Evolutionary conservation across 345 rosid species (phyloP), one percentile per base, ranked within the genome.

Genomic region (Cochlearia excelsa): DNA sequence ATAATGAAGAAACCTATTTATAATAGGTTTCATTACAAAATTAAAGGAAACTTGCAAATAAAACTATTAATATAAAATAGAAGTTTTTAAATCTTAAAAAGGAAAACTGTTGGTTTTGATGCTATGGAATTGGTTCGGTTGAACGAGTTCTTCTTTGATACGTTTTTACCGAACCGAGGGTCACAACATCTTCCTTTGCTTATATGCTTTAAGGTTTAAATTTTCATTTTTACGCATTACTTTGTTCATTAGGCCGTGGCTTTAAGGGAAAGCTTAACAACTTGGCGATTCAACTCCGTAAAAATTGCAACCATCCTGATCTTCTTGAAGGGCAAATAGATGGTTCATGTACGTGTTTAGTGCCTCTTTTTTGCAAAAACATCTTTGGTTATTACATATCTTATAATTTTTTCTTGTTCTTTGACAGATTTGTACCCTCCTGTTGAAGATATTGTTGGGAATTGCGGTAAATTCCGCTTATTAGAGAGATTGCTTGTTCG

Each of bases 261-360:
- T 65, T 69, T 70, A 87, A 74, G 71, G 82, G 90, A 59, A 93
- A 77, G 78, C 89, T 93, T 46, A 87, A 80, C 74, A 89, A 89
- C 74, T 55, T 89, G 65, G 63, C 77, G 79, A 0, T 87, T 60
- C 99, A 93, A 73, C 97, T 93, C 26, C 78, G 95, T 55, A 93
- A 93, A 79, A 93, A 93, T 54, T 93, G 97, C 90, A 85, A 87
- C 82, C 99, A 93, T 75, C 99, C 99, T 3, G 97, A 93, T 73
- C 91, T 93, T 63, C 72, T 89, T 33, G 84, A 71, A 68, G 82
- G 89, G 3, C 87, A 79, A 35, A 73, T 81, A 44, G 69, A 71
- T 65, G 97, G 86, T 58, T 80, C 97, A 75, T 76, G 99, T 89
- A 83, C 71, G 42, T 57, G 35, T 33, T 33, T 16, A 33, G 46